Evolutionary conservation across 2,329 filamentous ascomycete species (phyloP), one percentile per base, ranked within the genome.

Genomic region (Ascochyta lentis): DNA sequence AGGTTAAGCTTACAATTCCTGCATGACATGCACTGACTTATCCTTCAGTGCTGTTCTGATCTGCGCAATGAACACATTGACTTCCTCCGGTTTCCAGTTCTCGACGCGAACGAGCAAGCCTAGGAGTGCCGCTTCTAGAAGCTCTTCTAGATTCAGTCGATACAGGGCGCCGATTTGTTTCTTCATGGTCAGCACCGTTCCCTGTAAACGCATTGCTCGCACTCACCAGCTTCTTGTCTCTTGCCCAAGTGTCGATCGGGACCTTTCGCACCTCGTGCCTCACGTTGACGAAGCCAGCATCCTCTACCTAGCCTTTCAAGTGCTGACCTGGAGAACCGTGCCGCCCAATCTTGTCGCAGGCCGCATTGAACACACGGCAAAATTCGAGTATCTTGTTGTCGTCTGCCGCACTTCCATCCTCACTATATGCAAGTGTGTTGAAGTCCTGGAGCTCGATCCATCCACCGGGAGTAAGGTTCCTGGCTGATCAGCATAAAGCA

Each of bases 361-460:
- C 45, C 27, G 22, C 35, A 29, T 29, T 50, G 35, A 53, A 53
- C 8, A 55, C 51, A 24, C 27, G 40, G 29, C 49, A 49, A 22
- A 58, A 49, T 35, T 58, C 49, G 10, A 54, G 19, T 19, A 58
- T 42, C 27, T 58, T 52, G 26, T 58, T 52, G 23, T 34, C 44
- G 4, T 49, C 44, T 12, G 22, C 26, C 15, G 41, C 49, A 23
- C 49, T 48, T 13, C 67, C 74, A 62, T 77, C 74, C 65, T 68
- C 63, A 61, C 69, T 71, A 58, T 74, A 70, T 49, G 75, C 69
- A 49, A 68, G 73, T 51, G 80, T 59, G 56, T 76, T 73, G 65
- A 78, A 79, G 54, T 81, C 79, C 58, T 81, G 78, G 34, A 83
- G 64, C 59, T 83, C 81, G 24, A 82, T 69, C 73, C 77, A 83